Evolutionary conservation across 2,329 filamentous ascomycete species (phyloP).

Genomic region (Aspergillus neotritici): DNA sequence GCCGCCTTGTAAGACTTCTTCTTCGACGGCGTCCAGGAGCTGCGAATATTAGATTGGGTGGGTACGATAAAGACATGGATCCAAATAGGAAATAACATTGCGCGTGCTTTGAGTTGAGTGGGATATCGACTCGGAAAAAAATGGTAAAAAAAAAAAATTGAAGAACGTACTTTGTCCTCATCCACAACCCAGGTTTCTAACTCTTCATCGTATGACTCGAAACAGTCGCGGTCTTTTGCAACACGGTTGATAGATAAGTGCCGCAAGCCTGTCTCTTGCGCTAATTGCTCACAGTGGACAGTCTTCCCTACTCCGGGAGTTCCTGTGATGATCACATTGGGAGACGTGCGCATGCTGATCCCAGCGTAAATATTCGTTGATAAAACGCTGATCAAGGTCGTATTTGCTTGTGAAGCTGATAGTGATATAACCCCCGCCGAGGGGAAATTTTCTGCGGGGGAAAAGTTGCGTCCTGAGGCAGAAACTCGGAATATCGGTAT

Average conservation of each 20-base stretch:
- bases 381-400: not conserved
- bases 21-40: slow-evolving; percentile 84
- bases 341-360: slow-evolving; percentile 41
- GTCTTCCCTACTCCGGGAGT: slow-evolving; percentile 96
- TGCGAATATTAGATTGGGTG: slow-evolving; percentile 12
- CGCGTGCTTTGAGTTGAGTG: not conserved
- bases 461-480: slow-evolving; percentile 15
- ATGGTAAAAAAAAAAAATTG: not conserved
- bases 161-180: slow-evolving; percentile 72
- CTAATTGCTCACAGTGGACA: slow-evolving; percentile 78
- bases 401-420: not conserved
- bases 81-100: not conserved
- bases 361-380: slow-evolving; percentile 1
- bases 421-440: not conserved
- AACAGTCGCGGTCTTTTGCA: slow-evolving; percentile 80
- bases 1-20: slow-evolving; percentile 70
- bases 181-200: slow-evolving; percentile 88
- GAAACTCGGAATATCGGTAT: slow-evolving; percentile 1
- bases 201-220: slow-evolving; percentile 82
- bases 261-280: slow-evolving; percentile 67
- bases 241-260: slow-evolving; percentile 87
- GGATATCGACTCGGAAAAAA: not conserved
- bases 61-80: slow-evolving; percentile 1
- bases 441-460: slow-evolving; percentile 19
- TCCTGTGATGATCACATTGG: slow-evolving; percentile 92